Evolutionary conservation across 2,329 filamentous ascomycete genomes (phyloP).

Genomic region (Volutella citrinella): DNA sequence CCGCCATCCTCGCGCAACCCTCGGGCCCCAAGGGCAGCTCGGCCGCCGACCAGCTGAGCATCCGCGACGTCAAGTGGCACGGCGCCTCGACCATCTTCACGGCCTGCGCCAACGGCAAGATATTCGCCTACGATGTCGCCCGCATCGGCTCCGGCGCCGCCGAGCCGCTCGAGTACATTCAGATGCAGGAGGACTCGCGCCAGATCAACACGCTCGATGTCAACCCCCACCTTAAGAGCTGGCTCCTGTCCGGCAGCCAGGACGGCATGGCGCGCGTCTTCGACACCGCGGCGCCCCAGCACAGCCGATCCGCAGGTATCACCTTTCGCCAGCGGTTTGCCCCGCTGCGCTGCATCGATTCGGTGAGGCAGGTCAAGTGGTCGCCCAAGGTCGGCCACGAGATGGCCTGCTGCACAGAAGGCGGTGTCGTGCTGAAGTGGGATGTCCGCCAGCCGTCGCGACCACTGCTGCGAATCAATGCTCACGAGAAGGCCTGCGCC

Average conservation of each 20-base stretch:
- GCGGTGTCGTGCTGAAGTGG: slow-evolving; percentile 62
- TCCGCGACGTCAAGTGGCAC: slow-evolving; percentile 61
- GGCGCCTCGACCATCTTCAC: slow-evolving; percentile 56
- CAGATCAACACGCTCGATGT: slow-evolving; percentile 64
- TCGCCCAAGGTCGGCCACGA: slow-evolving; percentile 59
- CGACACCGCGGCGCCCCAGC: slow-evolving; percentile 49
- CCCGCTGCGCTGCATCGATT: slow-evolving; percentile 36
- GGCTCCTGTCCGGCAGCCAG: slow-evolving; percentile 60
- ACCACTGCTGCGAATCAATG: slow-evolving; percentile 57
- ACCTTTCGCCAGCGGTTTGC: slow-evolving; percentile 48
- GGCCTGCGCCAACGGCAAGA: slow-evolving; percentile 61
- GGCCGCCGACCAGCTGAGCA: slow-evolving; percentile 56
- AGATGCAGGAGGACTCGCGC: slow-evolving; percentile 59
- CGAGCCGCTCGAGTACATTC: slow-evolving; percentile 51
- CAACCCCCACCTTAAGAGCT: slow-evolving; percentile 56
- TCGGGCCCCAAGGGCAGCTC: slow-evolving; percentile 39
- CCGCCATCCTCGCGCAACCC: slow-evolving; percentile 48
- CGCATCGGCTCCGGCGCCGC: slow-evolving; percentile 43
- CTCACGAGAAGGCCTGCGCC: slow-evolving; percentile 58
- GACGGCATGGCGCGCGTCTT: slow-evolving; percentile 62
- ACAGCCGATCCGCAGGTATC: slow-evolving; percentile 46
- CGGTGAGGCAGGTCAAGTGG: slow-evolving; percentile 62
- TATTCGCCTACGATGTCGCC: slow-evolving; percentile 61
- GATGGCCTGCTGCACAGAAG: slow-evolving; percentile 63
- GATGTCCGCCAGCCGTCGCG: slow-evolving; percentile 54